phyloP scores from a whole-genome alignment of 2,329 filamentous ascomycete species.

The Tolypocladium tropicale region DNA sequence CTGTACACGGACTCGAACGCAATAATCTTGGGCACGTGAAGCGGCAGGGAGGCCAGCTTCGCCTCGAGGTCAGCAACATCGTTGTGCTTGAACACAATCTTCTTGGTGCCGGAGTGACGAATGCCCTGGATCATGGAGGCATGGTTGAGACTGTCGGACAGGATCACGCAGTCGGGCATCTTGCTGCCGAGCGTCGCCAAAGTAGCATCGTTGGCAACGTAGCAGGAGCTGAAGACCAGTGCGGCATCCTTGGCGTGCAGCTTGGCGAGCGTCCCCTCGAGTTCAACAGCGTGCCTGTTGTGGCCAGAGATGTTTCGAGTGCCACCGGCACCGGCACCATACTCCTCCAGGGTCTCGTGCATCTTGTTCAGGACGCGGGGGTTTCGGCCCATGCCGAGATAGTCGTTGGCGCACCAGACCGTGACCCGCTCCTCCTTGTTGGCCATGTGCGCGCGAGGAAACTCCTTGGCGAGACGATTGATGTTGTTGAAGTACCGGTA shows the following conservation, averaged over 20 bases:
- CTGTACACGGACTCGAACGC: constrained; percentile 98
- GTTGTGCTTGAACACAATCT: constrained; percentile 98
- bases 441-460: constrained; percentile 87
- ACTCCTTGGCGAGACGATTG: constrained; percentile 93
- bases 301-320: constrained; percentile 97
- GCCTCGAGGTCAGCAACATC: constrained; percentile 86
- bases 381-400: constrained; percentile 95
- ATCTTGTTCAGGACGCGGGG: constrained; percentile 76
- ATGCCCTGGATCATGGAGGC: constrained; percentile 99
- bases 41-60: constrained; percentile 79
- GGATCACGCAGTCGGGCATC: constrained; percentile 88
- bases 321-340: constrained; percentile 89
- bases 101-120: constrained; percentile 90
- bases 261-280: constrained; percentile 75
- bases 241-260: constrained; percentile 88
- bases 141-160: constrained; percentile 97
- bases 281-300: constrained; percentile 81
- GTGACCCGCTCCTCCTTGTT: constrained; percentile 77
- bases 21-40: constrained; percentile 89
- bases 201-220: constrained; percentile 95
- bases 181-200: constrained; percentile 95
- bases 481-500: constrained; percentile 99
- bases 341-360: constrained; percentile 90
- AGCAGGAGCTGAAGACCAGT: constrained; percentile 94
- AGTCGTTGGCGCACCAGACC: constrained; percentile 99